Percentiles rank a stretch among this genome's conserved stretches.
These are phyloP conservation scores for Penicillium paxilli DNA, from an alignment of 495 filamentous ascomycete species.

Conservation along the genomic window DNA sequence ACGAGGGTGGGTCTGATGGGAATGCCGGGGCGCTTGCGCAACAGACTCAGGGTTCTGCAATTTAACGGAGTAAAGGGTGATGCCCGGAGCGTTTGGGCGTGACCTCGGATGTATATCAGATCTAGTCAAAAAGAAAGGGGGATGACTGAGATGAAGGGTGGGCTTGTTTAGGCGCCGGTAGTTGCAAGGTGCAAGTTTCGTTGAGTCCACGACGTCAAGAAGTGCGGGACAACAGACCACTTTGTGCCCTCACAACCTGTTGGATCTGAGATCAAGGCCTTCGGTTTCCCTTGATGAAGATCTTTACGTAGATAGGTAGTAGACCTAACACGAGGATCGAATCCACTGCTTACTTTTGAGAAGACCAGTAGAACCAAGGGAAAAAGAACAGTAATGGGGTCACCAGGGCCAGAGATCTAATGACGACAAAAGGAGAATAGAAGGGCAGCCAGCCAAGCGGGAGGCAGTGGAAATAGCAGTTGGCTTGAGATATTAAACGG, in stretches of 20 bases:
- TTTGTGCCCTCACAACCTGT: background rate
- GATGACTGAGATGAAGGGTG: background rate
- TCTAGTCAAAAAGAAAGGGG: background rate
- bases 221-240: background rate
- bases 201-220: background rate
- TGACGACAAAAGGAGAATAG: background rate
- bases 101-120: background rate
- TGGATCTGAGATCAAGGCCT: conserved; percentile 14
- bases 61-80: conserved; percentile 30
- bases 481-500: conserved; percentile 23
- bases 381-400: conserved; percentile 11
- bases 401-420: conserved; percentile 19
- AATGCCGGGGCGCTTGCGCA: conserved; percentile 33
- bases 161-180: conserved; percentile 2
- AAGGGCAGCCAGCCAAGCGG: conserved; percentile 9
- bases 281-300: conserved; percentile 11
- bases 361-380: background rate
- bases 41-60: conserved; percentile 28
- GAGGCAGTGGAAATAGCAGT: conserved; percentile 27
- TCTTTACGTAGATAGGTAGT: conserved; percentile 26
- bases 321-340: conserved; percentile 8
- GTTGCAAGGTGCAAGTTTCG: background rate
- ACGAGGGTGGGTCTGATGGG: conserved; percentile 36
- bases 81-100: conserved; percentile 11
- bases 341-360: conserved; percentile 6